A percentile compares a stretch with the other conserved stretches of the same genome.
Conservation (phyloP, 768 basidiomycete species). For the Boletales sp. region DNA sequence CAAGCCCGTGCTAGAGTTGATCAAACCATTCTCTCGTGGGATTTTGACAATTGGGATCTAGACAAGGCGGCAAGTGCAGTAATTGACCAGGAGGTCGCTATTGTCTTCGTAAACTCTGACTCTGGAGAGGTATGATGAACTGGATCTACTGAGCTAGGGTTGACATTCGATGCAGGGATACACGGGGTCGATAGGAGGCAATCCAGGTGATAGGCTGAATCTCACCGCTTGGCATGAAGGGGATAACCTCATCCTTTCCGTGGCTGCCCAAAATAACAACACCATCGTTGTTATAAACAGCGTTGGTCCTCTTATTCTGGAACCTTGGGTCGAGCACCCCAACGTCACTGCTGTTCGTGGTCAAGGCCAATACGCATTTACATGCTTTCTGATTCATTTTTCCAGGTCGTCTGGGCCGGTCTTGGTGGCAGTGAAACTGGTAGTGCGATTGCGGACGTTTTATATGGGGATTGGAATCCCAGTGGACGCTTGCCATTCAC, state of each 20-base stretch:
- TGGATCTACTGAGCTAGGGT: not conserved
- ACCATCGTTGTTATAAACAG: slow-evolving; percentile 82
- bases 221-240: slow-evolving; percentile 38
- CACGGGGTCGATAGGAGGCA: slow-evolving; percentile 50
- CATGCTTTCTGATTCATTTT: slow-evolving; percentile 13
- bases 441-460: slow-evolving; percentile 69
- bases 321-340: slow-evolving; percentile 72
- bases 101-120: slow-evolving; percentile 81
- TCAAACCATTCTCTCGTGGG: slow-evolving; percentile 65
- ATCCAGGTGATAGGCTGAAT: slow-evolving; percentile 38
- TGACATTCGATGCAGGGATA: slow-evolving; percentile 37
- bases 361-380: slow-evolving; percentile 10
- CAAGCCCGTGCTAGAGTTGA: slow-evolving; percentile 67
- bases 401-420: slow-evolving; percentile 44
- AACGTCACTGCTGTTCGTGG: slow-evolving; percentile 62
- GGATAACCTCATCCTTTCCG: slow-evolving; percentile 43
- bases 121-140: slow-evolving; percentile 61
- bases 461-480: slow-evolving; percentile 77
- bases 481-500: slow-evolving; percentile 69
- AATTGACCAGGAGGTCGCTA: slow-evolving; percentile 52
- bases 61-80: slow-evolving; percentile 45
- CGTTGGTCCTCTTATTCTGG: slow-evolving; percentile 64
- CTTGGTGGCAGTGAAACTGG: slow-evolving; percentile 76
- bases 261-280: slow-evolving; percentile 68
- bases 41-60: slow-evolving; percentile 70